Evolutionary conservation across 257 asterid genomes (phyloP).

Genomic region (Agastache rugosa): DNA sequence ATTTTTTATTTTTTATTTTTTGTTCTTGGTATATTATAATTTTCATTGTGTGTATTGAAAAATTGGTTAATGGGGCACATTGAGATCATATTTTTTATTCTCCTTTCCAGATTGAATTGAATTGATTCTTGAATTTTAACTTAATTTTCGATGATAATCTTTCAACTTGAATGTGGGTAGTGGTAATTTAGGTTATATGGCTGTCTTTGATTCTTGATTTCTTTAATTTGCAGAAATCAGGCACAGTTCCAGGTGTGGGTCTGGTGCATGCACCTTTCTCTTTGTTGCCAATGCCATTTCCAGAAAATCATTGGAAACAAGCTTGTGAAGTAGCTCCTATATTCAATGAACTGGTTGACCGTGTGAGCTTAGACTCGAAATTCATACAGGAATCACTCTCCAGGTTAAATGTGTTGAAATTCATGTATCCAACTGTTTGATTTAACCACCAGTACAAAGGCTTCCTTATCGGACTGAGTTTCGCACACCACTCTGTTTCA

Average conservation of each 20-base stretch:
- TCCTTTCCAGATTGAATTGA: background rate
- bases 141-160: background rate
- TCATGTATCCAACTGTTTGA: constrained; percentile 1
- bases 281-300: constrained; percentile 75
- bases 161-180: constrained; percentile 23
- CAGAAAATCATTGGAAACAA: constrained; percentile 74
- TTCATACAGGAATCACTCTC: constrained; percentile 91
- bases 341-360: constrained; percentile 89
- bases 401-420: constrained; percentile 51
- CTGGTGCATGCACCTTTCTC: constrained; percentile 92
- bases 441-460: constrained; percentile 5
- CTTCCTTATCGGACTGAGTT: background rate
- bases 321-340: constrained; percentile 97
- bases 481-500: background rate
- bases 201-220: constrained; percentile 18
- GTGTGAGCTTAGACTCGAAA: constrained; percentile 83
- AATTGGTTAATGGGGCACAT: background rate
- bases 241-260: constrained; percentile 82
- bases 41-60: background rate
- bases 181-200: constrained; percentile 31
- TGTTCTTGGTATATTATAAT: background rate
- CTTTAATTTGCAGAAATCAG: constrained; percentile 69
- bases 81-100: background rate
- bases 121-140: background rate
- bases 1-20: background rate